Evolutionary conservation across 306 rosid species (phyloP).

Genomic region (Cotoneaster glaucophyllus): DNA sequence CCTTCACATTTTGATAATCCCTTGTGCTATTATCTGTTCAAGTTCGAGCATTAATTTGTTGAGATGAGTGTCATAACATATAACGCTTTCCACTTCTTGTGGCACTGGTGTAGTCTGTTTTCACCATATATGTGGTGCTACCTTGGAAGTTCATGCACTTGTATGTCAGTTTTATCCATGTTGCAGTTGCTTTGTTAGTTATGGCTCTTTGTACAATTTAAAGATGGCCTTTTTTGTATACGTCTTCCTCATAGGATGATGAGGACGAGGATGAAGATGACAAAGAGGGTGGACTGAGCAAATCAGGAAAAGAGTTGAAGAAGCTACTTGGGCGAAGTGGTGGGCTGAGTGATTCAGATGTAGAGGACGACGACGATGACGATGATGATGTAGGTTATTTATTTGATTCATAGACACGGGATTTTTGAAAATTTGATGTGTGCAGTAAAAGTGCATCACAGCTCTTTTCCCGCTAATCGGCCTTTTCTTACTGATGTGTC

Average conservation of each 20-base stretch:
- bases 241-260: slow-evolving; percentile 47
- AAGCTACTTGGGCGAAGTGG: slow-evolving; percentile 68
- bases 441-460: background rate
- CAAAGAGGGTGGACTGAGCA: slow-evolving; percentile 82
- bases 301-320: slow-evolving; percentile 95
- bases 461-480: slow-evolving; percentile 10
- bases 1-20: too few relatives aligned
- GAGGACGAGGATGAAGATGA: slow-evolving; percentile 79
- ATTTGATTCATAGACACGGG: background rate
- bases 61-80: too few relatives aligned
- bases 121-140: background rate
- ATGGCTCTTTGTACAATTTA: background rate
- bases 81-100: too few relatives aligned
- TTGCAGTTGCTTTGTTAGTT: background rate
- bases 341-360: slow-evolving; percentile 79
- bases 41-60: too few relatives aligned
- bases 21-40: too few relatives aligned
- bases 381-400: slow-evolving; percentile 42
- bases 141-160: background rate
- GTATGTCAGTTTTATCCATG: background rate
- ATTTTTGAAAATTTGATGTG: slow-evolving; percentile 10
- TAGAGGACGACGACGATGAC: slow-evolving; percentile 71
- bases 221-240: background rate
- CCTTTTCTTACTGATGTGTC: slow-evolving; percentile 15
- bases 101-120: background rate